Evolutionary conservation across 805 yeast genomes (phyloP), one percentile per base, ranked within the genome.

Genomic region (Kuraishia ogatae): DNA sequence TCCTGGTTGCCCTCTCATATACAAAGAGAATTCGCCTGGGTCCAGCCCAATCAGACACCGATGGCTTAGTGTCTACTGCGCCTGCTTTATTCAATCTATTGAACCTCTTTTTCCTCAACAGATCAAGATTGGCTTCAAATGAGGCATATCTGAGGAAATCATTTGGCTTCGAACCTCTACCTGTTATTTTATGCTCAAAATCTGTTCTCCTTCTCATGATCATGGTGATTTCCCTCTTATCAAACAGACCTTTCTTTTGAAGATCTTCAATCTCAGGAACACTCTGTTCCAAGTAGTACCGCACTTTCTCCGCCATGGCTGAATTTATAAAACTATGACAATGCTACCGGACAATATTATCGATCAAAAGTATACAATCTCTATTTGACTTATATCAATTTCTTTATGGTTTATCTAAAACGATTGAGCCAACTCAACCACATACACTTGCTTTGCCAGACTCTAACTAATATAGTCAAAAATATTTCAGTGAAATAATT

Each of bases 141-240:
- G 82, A 87, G 50, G 86, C 81, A 67, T 94, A 94, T 61, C 80
- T 80, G 55, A 89, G 66, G 64, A 84, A 96, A 68, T 93, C 98
- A 54, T 80, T 72, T 1, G 89, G 80, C 59, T 80, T 83, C 13
- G 92, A 82, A 1, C 94, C 96, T 69, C 98, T 79, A 49, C 96
- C 89, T 50, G 81, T 80, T 54, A 94, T 81, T 56, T 96, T 73
- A 68, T 94, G 97, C 71, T 94, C 99, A 63, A 91, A 94, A 70
- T 92, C 97, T 0, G 97, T 93, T 72, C 99, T 81, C 66, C 91
- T 82, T 71, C 94, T 85, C 90, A 93, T 89, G 54, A 94, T 86
- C 74, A 80, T 78, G 48, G 85, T 83, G 60, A 91, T 83, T 70
- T 94, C 99, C 61, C 80, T 81, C 62, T 87, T 87, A 48, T 83